Base-by-base conservation (phyloP, 148 eudicot genomes). In the Cornus florida region DNA sequence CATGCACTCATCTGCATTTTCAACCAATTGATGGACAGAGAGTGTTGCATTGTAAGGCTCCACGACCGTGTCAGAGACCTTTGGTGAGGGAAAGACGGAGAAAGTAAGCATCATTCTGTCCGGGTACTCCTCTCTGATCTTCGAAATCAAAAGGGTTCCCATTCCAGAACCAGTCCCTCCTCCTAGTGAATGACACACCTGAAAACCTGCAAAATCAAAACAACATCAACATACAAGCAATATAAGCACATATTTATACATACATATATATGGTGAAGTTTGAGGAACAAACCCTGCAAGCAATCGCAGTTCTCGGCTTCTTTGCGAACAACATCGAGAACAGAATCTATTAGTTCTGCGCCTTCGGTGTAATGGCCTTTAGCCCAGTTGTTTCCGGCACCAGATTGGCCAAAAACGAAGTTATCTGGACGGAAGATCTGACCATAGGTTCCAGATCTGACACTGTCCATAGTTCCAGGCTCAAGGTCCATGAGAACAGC, bases 101-200 rank as follows among this genome's bases (percentile, higher is more conserved):
- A 84, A 84, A 7, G 86, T 84, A 22, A 84, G 83, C 86, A 84
- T 84, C 83, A 79, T 84, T 56, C 86, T 68, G 20, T 84, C 86
- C 22, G 86, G 86, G 80, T 83, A 83, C 57, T 83, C 86, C 83
- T 83, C 86, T 77, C 86, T 79, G 77, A 83, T 83, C 75, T 83
- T 83, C 5, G 86, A 83, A 43, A 83, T 83, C 80, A 83, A 22
- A 35, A 83, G 83, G 38, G 86, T 83, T 0, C 86, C 86, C 86
- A 83, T 83, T 8, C 86, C 86, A 9, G 86, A 83, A 39, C 86
- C 86, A 46, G 86, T 84, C 48, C 86, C 86, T n/a, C 86, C 86
- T 39, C 86, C 86, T 6, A 84, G 67, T 10, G 86, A 84, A 80
- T 84, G 86, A 22, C 86, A 84, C 24, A 84, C 86, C 59, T 84